phyloP scores from a whole-genome alignment of 148 eudicot genomes.

The Gaultheria prostrata region DNA sequence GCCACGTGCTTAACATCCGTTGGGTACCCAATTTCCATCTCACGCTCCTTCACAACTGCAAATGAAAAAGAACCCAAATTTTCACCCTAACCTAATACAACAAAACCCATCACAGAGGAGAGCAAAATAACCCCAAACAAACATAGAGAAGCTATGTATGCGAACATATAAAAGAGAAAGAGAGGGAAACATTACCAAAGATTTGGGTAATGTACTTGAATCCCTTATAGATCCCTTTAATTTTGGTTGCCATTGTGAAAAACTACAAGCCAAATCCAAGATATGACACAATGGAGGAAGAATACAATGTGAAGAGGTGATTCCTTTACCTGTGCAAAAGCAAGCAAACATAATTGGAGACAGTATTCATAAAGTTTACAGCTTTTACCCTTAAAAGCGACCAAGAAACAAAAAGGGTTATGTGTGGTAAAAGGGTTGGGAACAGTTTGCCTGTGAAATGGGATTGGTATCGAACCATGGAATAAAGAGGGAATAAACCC shows the following conservation, averaged over 20 bases:
- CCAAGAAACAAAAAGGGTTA: not conserved
- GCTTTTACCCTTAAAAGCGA: not conserved
- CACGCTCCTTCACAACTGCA: slow-evolving; percentile 59
- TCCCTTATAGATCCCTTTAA: slow-evolving; percentile 84
- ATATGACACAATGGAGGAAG: not conserved
- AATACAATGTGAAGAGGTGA: slow-evolving; percentile 12
- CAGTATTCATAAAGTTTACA: not conserved
- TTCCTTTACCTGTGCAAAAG: slow-evolving; percentile 31
- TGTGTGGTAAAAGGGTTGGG: not conserved
- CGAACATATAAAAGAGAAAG: not conserved
- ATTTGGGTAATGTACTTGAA: slow-evolving; percentile 77
- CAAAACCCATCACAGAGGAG: not conserved
- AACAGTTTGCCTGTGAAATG: slow-evolving; percentile 16
- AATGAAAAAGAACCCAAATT: not conserved
- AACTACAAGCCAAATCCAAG: slow-evolving; percentile 9
- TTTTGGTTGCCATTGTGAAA: slow-evolving; percentile 55
- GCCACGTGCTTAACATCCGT: slow-evolving; percentile 77
- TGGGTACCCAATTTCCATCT: slow-evolving; percentile 67
- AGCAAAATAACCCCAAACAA: not conserved
- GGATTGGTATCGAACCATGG: slow-evolving; percentile 19
- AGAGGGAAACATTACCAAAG: slow-evolving; percentile 21
- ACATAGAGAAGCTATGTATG: not conserved
- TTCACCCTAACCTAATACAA: not conserved
- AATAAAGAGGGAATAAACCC: not conserved
- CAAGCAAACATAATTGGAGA: slow-evolving; percentile 14